A percentile compares a stretch with the other conserved stretches of the same genome.
Evolutionary conservation across 192 early-diverging fungal genomes (phyloP).

Genomic region (Lobulomyces angularis): DNA sequence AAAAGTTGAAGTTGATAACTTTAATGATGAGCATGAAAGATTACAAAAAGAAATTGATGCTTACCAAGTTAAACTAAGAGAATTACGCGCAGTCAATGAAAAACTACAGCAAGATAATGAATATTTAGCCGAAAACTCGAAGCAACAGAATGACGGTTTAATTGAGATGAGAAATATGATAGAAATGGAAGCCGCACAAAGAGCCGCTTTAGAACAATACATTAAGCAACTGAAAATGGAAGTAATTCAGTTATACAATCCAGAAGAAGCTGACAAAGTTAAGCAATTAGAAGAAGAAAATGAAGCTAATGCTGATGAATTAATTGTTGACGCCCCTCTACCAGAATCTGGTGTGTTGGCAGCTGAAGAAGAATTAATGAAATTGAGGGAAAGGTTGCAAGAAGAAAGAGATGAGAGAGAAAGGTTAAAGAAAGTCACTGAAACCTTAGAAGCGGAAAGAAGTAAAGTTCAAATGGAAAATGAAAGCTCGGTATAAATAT

Average conservation of each 20-base stretch:
- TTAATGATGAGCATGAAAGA: constrained; percentile 8
- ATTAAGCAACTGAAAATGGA: constrained; percentile 19
- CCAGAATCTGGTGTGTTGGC: too few relatives aligned
- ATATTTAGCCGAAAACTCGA: constrained; percentile 8
- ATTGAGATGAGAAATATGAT: constrained; percentile 14
- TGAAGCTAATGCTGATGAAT: constrained; percentile 7
- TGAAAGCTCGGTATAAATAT: too few relatives aligned
- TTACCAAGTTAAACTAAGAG: too few relatives aligned
- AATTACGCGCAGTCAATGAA: too few relatives aligned
- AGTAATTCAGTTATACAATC: constrained; percentile 10
- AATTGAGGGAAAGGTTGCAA: too few relatives aligned
- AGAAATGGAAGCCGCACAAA: constrained; percentile 14
- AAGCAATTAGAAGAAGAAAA: constrained; percentile 11
- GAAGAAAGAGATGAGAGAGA: too few relatives aligned
- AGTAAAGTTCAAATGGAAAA: too few relatives aligned
- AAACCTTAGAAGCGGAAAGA: too few relatives aligned
- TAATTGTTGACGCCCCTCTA: too few relatives aligned
- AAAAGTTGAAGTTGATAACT: background rate
- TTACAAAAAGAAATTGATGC: constrained; percentile 2
- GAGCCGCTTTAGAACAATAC: constrained; percentile 17
- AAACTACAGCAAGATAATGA: too few relatives aligned
- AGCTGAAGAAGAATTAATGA: too few relatives aligned
- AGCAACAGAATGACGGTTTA: constrained; percentile 8
- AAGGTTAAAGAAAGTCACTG: too few relatives aligned
- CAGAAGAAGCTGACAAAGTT: constrained; percentile 2